Percentiles rank a stretch among this genome's conserved stretches.
These are phyloP conservation scores for Musa balbisiana DNA, from an alignment of 202 grass and related monocot genomes.

Conservation along the genomic window DNA sequence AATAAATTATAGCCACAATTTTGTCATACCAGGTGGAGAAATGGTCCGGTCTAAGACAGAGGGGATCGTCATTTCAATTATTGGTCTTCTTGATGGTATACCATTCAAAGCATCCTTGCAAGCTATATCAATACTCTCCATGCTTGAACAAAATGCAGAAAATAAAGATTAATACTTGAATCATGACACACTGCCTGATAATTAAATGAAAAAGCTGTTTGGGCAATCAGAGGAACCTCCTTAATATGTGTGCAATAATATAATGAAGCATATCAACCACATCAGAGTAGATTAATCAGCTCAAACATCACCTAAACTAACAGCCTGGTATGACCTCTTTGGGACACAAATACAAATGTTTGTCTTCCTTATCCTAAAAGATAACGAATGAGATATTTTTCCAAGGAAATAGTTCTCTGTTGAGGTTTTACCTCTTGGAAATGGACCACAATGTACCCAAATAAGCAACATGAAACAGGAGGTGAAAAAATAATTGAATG, in stretches of 20 bases:
- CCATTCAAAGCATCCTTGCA: constrained; percentile 71
- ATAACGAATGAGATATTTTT: background rate
- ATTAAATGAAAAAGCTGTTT: background rate
- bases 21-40: constrained; percentile 67
- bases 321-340: too few relatives aligned
- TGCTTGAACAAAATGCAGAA: constrained; percentile 35
- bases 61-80: constrained; percentile 99
- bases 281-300: background rate
- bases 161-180: background rate
- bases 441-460: background rate
- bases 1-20: constrained; percentile 23
- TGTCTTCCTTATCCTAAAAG: background rate
- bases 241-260: background rate
- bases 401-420: background rate
- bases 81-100: constrained; percentile 74
- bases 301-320: background rate
- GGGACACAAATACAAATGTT: too few relatives aligned
- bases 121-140: constrained; percentile 84
- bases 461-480: background rate
- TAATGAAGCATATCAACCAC: background rate
- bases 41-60: constrained; percentile 93
- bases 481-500: background rate
- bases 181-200: background rate
- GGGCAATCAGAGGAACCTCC: too few relatives aligned
- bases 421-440: background rate